Base-by-base conservation (phyloP, 2,329 filamentous ascomycete genomes). In the Trichoderma cornu-damae region DNA sequence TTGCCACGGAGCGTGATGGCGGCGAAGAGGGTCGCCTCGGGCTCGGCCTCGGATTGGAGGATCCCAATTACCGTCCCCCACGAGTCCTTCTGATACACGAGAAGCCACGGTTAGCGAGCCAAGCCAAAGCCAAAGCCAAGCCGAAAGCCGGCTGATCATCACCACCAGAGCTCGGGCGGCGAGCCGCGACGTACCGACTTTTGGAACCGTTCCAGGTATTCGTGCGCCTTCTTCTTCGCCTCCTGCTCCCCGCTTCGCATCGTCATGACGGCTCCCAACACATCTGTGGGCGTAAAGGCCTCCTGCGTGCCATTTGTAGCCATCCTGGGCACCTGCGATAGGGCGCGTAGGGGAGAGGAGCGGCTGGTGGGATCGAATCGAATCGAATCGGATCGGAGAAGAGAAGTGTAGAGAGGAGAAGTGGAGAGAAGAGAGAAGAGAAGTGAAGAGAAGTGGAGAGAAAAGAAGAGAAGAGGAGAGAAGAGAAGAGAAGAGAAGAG, bases 1-100 rank as follows among this genome's bases (percentile, higher is more conserved):
- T 99, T 99, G 79, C 94, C 94, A 77, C 96, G 96, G 68, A 99
- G 78, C 52, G 94, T 99, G 46, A 93, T 97, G 59, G 94, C 94
- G 46, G 94, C 94, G 73, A 99, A 99, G 60, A 99, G 79, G 71
- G 94, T 94, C 24, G 90, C 89, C 72, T 96, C 91, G 50, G 88
- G 81, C 61, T 92, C 87, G 56, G 88, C 83, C 62, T 87, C 81
- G 49, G 90, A 89, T 72, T 96, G 90, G 61, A 99, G 78, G 61
- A 99, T 89, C 53, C 86, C 83, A 70, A 96, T 87, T 61, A 91
- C 92, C 46, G 88, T 87, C 43, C 86, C 87, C 94, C 94, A 99
- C 65, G 94, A 94, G 71, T 90, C 89, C 69, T 89, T 81, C 90
- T 96, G n/a, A 70, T 54, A 62, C 9, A 47, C n/a, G 38, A 28